Evolutionary conservation across 1,139 yeast species (phyloP).

Genomic region (Zygoascus meyerae): DNA sequence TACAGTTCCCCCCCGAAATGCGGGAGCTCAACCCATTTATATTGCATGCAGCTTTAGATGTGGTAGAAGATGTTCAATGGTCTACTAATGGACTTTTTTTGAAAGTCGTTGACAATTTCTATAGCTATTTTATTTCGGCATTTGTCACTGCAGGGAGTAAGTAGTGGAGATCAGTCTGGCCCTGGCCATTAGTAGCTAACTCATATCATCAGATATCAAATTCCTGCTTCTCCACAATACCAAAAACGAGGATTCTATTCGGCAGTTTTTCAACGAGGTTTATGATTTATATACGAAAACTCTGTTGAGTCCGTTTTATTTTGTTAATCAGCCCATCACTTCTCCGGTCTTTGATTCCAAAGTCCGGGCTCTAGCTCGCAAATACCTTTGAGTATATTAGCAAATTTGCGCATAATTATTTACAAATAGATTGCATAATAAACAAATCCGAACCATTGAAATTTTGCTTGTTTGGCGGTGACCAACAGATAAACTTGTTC

Average conservation of each 20-base stretch:
- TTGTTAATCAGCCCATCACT: constrained; percentile 65
- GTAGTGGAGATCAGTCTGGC: constrained; percentile 10
- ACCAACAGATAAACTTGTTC: too few species aligned
- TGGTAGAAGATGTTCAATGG: constrained; percentile 89
- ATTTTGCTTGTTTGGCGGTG: too few species aligned
- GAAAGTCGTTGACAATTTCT: constrained; percentile 79
- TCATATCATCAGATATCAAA: constrained; percentile 50
- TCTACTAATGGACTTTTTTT: constrained; percentile 56
- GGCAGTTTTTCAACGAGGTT: constrained; percentile 76
- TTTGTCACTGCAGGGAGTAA: constrained; percentile 75
- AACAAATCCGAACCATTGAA: too few species aligned
- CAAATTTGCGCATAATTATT: neutral
- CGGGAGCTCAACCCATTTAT: constrained; percentile 83
- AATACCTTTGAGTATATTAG: constrained; percentile 44
- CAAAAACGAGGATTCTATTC: constrained; percentile 63
- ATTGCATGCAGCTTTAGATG: constrained; percentile 79
- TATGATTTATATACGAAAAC: constrained; percentile 87
- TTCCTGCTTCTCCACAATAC: constrained; percentile 71
- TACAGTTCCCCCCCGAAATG: constrained; percentile 58
- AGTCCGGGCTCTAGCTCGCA: constrained; percentile 66
- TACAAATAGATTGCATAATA: neutral
- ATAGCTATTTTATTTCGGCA: constrained; percentile 73
- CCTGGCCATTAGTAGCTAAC: neutral
- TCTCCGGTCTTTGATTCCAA: constrained; percentile 72
- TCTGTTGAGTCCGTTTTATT: constrained; percentile 79